phyloP scores from a whole-genome alignment of 2,329 filamentous ascomycete genomes.

The Cordyceps cateniannulata region DNA sequence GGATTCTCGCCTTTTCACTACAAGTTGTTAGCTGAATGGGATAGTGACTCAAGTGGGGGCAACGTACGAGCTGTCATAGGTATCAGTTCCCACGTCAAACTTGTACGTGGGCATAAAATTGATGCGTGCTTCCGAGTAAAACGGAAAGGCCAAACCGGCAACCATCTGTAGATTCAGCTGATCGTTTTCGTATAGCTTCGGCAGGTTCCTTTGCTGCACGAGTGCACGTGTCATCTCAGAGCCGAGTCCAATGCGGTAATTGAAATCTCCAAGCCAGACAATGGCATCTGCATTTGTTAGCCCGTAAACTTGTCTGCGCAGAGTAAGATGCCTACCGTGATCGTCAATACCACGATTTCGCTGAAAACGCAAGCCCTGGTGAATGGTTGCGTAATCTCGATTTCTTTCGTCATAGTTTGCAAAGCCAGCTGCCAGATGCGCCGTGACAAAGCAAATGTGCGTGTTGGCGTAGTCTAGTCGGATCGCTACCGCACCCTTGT shows the following conservation, averaged over 20 bases:
- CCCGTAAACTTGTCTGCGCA: neutral
- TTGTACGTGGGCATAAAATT: constrained; percentile 93
- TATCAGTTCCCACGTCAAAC: constrained; percentile 81
- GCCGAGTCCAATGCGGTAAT: constrained; percentile 85
- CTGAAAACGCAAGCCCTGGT: constrained; percentile 82
- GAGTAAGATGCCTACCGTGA: constrained; percentile 52
- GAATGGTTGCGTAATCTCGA: constrained; percentile 84
- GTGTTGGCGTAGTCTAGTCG: constrained; percentile 92
- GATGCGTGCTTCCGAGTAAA: constrained; percentile 85
- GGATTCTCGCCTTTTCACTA: constrained; percentile 83
- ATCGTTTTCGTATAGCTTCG: constrained; percentile 82
- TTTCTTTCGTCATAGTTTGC: constrained; percentile 96
- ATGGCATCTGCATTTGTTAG: constrained; percentile 52
- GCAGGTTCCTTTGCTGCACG: constrained; percentile 66
- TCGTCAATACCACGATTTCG: constrained; percentile 86
- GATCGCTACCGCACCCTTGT: constrained; percentile 96
- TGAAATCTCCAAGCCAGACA: constrained; percentile 96
- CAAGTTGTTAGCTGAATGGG: neutral
- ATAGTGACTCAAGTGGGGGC: neutral
- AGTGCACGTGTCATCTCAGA: constrained; percentile 72
- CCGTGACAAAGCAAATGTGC: constrained; percentile 89
- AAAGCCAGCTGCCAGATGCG: constrained; percentile 92
- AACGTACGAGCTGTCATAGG: constrained; percentile 81
- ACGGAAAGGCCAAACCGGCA: constrained; percentile 79
- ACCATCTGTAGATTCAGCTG: constrained; percentile 97